Base-by-base conservation (phyloP, 2,329 filamentous ascomycete genomes). In the Penicillium sp. region DNA sequence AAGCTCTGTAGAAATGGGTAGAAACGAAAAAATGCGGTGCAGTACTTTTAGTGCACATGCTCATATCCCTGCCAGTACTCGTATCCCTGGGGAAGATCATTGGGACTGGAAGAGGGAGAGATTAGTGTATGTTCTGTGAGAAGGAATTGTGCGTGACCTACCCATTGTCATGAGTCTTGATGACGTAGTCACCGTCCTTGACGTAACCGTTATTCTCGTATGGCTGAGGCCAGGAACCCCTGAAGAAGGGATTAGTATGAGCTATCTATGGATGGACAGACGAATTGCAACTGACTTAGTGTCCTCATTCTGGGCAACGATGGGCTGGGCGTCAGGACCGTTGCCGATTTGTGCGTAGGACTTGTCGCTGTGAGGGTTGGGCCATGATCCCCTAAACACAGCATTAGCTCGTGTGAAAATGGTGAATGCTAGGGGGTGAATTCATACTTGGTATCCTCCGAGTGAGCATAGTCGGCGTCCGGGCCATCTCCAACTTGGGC, bases 31-130 rank as follows among this genome's bases (percentile, higher is more conserved):
- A 40, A 22, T 51, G 30, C 37, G 22, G 19, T 42, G 25, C 42
- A 33, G 26, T 11, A 4, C 1, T 14, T 55, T 51, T 60, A 55
- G 19, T 54, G n/a, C 30, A 52, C 3, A 35, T 61, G 35, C 22
- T 55, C 38, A 14, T 58, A 68, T 48, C 60, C 58, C 25, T 67
- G 60, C 60, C 59, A 67, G 38, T 65, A 58, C 46, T 68, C 25
- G 33, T 64, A 60, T 6, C 52, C 66, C n/a, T 59, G 30, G 6
- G 63, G 61, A 19, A 67, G 49, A 40, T 62, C 46, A 7, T 63
- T 46, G 26, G 54, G 19, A 22, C 64, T 66, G 26, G 2, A 42
- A n/a, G 4, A 38, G 11, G 4, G 19, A 25, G 16, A 3, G 1
- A 22, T 60, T 61, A 62, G 61, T 13, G 25, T 25, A 55, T 6